A percentile compares a stretch with the other conserved stretches of the same genome.
phyloP scores from a whole-genome alignment of 768 basidiomycete species.

The Amanita pallidorosea region DNA sequence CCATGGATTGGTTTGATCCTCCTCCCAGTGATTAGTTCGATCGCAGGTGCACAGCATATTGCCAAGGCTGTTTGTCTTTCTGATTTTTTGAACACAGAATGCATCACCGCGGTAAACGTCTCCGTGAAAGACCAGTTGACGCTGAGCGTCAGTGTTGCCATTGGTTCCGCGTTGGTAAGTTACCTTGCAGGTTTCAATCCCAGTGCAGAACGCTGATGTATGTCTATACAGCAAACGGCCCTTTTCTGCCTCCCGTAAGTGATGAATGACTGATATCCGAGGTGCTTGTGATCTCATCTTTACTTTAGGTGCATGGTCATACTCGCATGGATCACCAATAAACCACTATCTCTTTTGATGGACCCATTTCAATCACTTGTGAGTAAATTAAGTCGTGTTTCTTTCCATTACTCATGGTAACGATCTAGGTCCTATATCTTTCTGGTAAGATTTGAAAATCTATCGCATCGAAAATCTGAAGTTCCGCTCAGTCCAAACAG shows the following conservation, averaged over 20 bases:
- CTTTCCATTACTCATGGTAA: background rate
- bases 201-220: background rate
- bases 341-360: constrained; percentile 73
- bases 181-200: background rate
- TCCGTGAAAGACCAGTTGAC: constrained; percentile 78
- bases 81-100: constrained; percentile 37
- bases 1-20: constrained; percentile 88
- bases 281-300: background rate
- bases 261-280: constrained; percentile 1
- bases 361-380: constrained; percentile 75
- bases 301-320: constrained; percentile 56
- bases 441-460: constrained; percentile 23
- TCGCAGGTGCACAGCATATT: constrained; percentile 42
- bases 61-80: background rate
- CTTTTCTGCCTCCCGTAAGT: constrained; percentile 36
- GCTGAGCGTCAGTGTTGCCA: constrained; percentile 75
- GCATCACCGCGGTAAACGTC: constrained; percentile 83
- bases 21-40: constrained; percentile 72
- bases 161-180: constrained; percentile 67
- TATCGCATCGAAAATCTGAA: background rate
- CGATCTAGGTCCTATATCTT: constrained; percentile 30
- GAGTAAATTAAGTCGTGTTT: constrained; percentile 12
- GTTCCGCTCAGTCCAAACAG: constrained; percentile 48
- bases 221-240: constrained; percentile 52
- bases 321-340: constrained; percentile 72